phyloP scores from a whole-genome alignment of 1,139 yeast species.

The Yamadazyma diddensiae region DNA sequence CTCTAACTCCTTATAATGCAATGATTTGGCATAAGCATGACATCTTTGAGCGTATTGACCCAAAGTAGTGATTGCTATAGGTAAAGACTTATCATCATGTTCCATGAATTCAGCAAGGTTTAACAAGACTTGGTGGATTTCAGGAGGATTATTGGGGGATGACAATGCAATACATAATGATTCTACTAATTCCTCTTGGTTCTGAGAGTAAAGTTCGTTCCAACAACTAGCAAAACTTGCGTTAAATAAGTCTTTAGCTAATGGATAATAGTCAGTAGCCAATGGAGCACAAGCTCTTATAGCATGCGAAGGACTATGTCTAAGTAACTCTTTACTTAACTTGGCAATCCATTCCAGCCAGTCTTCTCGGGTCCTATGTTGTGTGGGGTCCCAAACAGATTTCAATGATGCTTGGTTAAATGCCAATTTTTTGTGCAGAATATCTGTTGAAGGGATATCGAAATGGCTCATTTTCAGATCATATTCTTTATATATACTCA shows the following conservation, averaged over 20 bases:
- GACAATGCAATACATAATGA: constrained; percentile 84
- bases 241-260: constrained; percentile 89
- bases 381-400: constrained; percentile 90
- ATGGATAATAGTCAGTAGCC: constrained; percentile 83
- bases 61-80: constrained; percentile 82
- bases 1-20: constrained; percentile 93
- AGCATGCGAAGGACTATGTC: constrained; percentile 94
- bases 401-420: constrained; percentile 75
- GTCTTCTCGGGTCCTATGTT: constrained; percentile 86
- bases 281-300: constrained; percentile 89
- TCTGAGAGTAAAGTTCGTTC: constrained; percentile 89
- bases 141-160: constrained; percentile 93
- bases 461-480: constrained; percentile 49
- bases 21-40: constrained; percentile 96
- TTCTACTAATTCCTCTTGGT: constrained; percentile 86
- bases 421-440: constrained; percentile 72
- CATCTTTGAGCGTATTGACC: constrained; percentile 94
- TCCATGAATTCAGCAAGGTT: constrained; percentile 96
- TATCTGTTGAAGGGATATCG: constrained; percentile 64
- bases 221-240: constrained; percentile 96
- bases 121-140: constrained; percentile 83
- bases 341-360: constrained; percentile 98
- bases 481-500: constrained; percentile 66
- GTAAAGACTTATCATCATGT: constrained; percentile 92
- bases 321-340: constrained; percentile 78